phyloP scores from a whole-genome alignment of 768 basidiomycete genomes.

The Pulveroboletus sp. region DNA sequence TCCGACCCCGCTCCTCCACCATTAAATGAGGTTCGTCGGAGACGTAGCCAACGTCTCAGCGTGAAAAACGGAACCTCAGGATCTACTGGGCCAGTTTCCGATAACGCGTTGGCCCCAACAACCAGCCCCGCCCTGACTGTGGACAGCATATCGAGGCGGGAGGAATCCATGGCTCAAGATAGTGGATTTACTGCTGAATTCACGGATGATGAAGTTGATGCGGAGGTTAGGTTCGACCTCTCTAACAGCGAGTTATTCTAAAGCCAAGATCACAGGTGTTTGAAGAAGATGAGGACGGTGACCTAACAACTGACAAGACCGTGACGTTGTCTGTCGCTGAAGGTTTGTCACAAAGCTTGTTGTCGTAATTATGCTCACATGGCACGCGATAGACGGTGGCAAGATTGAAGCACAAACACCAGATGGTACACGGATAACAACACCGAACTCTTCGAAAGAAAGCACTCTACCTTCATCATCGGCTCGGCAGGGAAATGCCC shows the following conservation, averaged over 20 bases:
- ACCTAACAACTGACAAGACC: slow-evolving; percentile 74
- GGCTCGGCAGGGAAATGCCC: slow-evolving; percentile 29
- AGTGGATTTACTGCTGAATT: slow-evolving; percentile 68
- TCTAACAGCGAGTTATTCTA: slow-evolving; percentile 2
- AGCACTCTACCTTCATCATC: slow-evolving; percentile 35
- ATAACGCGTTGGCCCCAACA: slow-evolving; percentile 13
- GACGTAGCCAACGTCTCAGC: slow-evolving; percentile 80
- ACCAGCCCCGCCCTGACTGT: slow-evolving; percentile 29
- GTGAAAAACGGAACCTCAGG: slow-evolving; percentile 48
- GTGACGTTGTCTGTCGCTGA: slow-evolving; percentile 79
- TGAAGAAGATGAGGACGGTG: slow-evolving; percentile 80
- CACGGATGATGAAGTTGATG: slow-evolving; percentile 82
- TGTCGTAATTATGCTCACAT: slow-evolving; percentile 5
- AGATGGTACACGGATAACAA: slow-evolving; percentile 90
- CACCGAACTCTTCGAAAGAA: slow-evolving; percentile 62
- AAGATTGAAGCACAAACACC: slow-evolving; percentile 95
- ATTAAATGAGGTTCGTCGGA: slow-evolving; percentile 46
- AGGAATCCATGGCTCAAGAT: slow-evolving; percentile 57
- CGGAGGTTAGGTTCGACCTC: slow-evolving; percentile 42
- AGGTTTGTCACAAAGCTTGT: slow-evolving; percentile 40
- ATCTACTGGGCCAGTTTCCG: slow-evolving; percentile 11
- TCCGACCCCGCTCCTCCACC: slow-evolving; percentile 33
- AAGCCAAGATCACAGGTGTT: slow-evolving; percentile 49
- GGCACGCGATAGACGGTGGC: slow-evolving; percentile 63
- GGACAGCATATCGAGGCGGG: slow-evolving; percentile 17